phyloP scores from a whole-genome alignment of 2,329 filamentous ascomycete genomes.

The Cadophora sp. region DNA sequence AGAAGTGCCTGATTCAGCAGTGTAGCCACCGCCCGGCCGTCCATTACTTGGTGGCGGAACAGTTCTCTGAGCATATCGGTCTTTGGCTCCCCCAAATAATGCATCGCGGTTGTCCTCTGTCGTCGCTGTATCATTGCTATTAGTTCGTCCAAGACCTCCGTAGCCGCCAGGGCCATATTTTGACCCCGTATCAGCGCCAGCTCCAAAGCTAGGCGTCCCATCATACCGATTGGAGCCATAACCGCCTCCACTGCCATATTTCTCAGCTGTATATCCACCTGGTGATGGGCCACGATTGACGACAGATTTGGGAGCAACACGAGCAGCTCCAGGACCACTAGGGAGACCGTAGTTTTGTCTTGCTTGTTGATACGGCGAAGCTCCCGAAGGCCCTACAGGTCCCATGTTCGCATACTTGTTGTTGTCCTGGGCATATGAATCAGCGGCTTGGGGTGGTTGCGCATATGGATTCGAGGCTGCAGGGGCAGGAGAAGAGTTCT shows the following conservation, averaged over 20 bases:
- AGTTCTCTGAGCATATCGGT: conserved; percentile 41
- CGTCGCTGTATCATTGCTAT: conserved; percentile 48
- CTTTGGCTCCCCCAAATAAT: conserved; percentile 58
- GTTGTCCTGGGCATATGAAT: conserved; percentile 64
- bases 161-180: conserved; percentile 63
- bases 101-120: conserved; percentile 65
- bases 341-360: conserved; percentile 41
- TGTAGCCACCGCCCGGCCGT: conserved; percentile 39
- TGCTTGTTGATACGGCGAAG: conserved; percentile 37
- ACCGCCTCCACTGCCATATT: conserved; percentile 57
- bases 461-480: conserved; percentile 44
- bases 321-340: conserved; percentile 43
- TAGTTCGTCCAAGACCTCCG: conserved; percentile 60
- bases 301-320: conserved; percentile 39
- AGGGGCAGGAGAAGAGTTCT: conserved; percentile 56
- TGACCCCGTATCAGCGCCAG: conserved; percentile 43
- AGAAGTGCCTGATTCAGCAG: conserved; percentile 34
- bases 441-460: conserved; percentile 48
- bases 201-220: conserved; percentile 41
- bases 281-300: conserved; percentile 33
- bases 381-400: conserved; percentile 40
- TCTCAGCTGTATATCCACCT: conserved; percentile 59
- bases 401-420: conserved; percentile 62
- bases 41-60: conserved; percentile 35
- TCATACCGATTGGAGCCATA: conserved; percentile 63